Conservation (phyloP, 306 rosid species). For the Carpinus viminea region DNA sequence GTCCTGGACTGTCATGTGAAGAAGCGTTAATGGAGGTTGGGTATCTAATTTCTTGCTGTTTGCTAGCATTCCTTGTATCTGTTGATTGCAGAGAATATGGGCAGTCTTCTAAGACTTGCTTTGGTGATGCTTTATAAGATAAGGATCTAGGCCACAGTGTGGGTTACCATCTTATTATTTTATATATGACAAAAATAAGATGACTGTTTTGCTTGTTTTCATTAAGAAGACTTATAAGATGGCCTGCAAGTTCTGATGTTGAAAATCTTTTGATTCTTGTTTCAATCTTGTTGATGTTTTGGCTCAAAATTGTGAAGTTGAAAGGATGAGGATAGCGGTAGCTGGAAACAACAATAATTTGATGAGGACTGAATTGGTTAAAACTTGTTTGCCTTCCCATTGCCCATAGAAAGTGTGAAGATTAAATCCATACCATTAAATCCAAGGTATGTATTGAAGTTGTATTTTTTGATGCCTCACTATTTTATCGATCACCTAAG, state of each 20-base stretch:
- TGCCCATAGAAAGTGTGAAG: background rate
- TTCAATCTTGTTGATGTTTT: background rate
- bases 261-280: slow-evolving; percentile 18
- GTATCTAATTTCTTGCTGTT: slow-evolving; percentile 23
- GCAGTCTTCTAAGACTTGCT: slow-evolving; percentile 36
- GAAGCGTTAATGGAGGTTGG: slow-evolving; percentile 30
- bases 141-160: slow-evolving; percentile 30
- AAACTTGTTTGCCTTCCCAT: background rate
- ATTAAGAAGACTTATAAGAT: slow-evolving; percentile 24
- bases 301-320: background rate
- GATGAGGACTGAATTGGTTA: background rate
- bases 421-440: background rate
- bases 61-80: slow-evolving; percentile 24
- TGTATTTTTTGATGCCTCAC: background rate
- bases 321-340: background rate
- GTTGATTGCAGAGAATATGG: slow-evolving; percentile 38
- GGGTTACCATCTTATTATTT: slow-evolving; percentile 29
- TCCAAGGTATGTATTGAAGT: background rate
- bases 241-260: slow-evolving; percentile 8
- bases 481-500: background rate
- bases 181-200: slow-evolving; percentile 49
- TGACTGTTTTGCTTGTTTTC: slow-evolving; percentile 19
- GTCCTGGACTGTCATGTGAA: slow-evolving; percentile 20
- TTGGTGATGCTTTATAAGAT: slow-evolving; percentile 25
- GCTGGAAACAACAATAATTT: background rate